Evolutionary conservation across 2,329 filamentous ascomycete genomes (phyloP).

Genomic region (Talaromyces sp.): DNA sequence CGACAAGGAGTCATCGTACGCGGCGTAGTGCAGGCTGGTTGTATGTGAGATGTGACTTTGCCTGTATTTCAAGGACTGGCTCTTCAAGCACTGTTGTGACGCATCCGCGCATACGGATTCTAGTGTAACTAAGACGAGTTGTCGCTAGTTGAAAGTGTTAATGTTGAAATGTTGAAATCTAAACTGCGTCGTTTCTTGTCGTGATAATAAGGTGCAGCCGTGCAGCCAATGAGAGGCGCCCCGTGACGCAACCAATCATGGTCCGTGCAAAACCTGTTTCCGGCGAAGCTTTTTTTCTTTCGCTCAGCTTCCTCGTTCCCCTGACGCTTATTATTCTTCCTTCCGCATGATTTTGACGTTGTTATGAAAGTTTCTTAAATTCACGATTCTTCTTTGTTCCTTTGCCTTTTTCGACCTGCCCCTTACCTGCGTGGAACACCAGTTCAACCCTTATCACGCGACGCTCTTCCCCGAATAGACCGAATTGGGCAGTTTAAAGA

Average conservation of each 20-base stretch:
- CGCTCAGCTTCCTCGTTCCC: not conserved
- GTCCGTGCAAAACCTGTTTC: not conserved
- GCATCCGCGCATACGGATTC: not conserved
- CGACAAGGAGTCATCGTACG: not conserved
- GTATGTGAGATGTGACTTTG: not conserved
- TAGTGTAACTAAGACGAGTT: not conserved
- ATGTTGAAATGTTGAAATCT: not conserved
- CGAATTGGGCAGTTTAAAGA: not conserved
- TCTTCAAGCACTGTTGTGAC: not conserved
- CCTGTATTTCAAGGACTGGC: not conserved
- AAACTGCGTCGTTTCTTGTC: not conserved
- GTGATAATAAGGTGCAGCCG: not conserved
- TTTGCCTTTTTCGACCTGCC: not conserved
- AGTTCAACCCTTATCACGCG: not conserved
- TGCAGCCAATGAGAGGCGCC: not conserved
- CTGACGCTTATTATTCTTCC: not conserved
- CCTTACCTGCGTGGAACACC: not conserved
- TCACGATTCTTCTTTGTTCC: not conserved
- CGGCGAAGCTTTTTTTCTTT: conserved; percentile 13
- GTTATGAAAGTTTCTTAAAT: not conserved
- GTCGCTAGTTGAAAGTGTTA: not conserved
- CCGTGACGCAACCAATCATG: conserved; percentile 1
- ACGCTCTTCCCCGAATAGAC: not conserved
- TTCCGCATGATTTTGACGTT: not conserved
- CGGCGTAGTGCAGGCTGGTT: not conserved